Evolutionary conservation across 2,329 filamentous ascomycete species (phyloP), one percentile per base, ranked within the genome.

Genomic region (Cadophora gregata): DNA sequence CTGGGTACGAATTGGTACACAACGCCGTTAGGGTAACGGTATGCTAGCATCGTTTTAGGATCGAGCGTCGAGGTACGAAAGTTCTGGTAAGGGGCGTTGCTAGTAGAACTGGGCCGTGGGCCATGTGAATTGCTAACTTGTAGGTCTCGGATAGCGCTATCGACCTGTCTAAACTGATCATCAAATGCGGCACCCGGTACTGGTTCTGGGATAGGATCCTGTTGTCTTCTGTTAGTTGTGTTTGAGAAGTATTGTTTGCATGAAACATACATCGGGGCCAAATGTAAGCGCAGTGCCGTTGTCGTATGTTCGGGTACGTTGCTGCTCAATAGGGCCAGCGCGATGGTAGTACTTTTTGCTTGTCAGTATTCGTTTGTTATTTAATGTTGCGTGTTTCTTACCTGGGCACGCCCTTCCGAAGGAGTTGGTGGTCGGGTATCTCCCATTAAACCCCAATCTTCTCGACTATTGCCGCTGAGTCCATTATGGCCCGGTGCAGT

Each of bases 181-280:
- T 59, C 33, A 42, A 59, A 59, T 2, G n/a, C 24, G 1, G n/a
- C n/a, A 3, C 55, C 55, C 12, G 27, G 27, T 4, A n/a, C 3
- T 25, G 55, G n/a, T 24, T 59, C 55, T 3, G 33, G 19, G 36
- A 59, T 7, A 3, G n/a, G 55, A 25, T 59, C 55, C 55, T 59
- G 29, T 38, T 45, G 16, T 59, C 10, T 14, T 21, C 10, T 59
- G 55, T 45, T 38, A 59, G 33, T 27, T 38, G n/a, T 27, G 55
- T 25, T 59, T 42, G 31, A n/a, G 7, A 10, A 21, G 10, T 12
- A 19, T 25, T 59, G 27, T 38, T 16, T 21, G 19, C 29, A 19
- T 55, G 14, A n/a, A 4, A 38, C 55, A 25, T 42, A 42, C 55
- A 14, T 59, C 21, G 12, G 55, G 55, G 4, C 55, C 55, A 42